Percentiles rank a stretch among this genome's conserved stretches.
Conservation (phyloP, 768 basidiomycete genomes). For the Hemileccinum rubropunctum region DNA sequence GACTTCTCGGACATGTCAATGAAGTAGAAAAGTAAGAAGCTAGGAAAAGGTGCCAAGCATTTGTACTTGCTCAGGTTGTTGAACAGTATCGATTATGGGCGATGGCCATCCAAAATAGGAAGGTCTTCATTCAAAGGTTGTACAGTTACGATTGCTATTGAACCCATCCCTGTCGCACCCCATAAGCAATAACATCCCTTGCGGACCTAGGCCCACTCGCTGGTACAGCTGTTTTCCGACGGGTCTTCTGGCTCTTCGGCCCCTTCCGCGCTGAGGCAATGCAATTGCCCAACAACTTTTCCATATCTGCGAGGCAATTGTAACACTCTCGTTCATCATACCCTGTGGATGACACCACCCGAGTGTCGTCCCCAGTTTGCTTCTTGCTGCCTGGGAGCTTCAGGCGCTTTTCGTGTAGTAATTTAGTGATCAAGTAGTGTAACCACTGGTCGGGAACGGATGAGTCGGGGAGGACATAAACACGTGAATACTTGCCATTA, state of each 20-base stretch:
- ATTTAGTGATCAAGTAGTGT: conserved; percentile 76
- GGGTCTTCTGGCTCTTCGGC: conserved; percentile 31
- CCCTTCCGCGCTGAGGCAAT: conserved; percentile 38
- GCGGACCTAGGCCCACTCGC: conserved; percentile 40
- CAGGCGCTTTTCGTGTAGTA: conserved; percentile 68
- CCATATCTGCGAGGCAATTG: conserved; percentile 64
- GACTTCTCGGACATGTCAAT: conserved; percentile 40
- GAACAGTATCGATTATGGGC: background rate
- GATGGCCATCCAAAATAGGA: conserved; percentile 13
- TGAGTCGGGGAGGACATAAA: conserved; percentile 3
- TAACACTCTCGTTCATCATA: conserved; percentile 71
- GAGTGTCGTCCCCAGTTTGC: conserved; percentile 20
- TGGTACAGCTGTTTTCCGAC: conserved; percentile 33
- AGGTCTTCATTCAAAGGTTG: background rate
- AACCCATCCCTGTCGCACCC: conserved; percentile 62
- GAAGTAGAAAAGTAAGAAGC: conserved; percentile 1
- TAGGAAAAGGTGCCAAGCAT: conserved; percentile 4
- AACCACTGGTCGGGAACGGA: conserved; percentile 66
- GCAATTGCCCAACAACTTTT: conserved; percentile 50
- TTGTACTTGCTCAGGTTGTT: conserved; percentile 1
- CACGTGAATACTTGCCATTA: conserved; percentile 62
- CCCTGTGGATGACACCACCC: conserved; percentile 24
- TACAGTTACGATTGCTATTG: conserved; percentile 15
- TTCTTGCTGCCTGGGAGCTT: conserved; percentile 49
- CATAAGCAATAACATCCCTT: conserved; percentile 61